These are phyloP conservation scores for Xylaria curta DNA, from an alignment of 495 filamentous ascomycete genomes.

Conservation along the genomic window DNA sequence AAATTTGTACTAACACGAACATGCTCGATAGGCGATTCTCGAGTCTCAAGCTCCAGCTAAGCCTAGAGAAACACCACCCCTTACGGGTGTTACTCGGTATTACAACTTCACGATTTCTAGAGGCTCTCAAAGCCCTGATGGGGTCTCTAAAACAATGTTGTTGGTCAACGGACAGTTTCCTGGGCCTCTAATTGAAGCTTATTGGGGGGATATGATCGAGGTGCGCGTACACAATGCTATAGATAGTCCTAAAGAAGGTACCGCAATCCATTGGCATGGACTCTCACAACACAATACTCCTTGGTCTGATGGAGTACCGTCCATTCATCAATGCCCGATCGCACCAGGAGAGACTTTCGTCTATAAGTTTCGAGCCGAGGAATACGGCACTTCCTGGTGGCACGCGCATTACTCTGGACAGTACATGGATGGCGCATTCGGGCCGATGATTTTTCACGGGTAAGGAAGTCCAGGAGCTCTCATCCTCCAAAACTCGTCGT, in stretches of 20 bases:
- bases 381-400: conserved; percentile 65
- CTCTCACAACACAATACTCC: conserved; percentile 43
- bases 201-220: conserved; percentile 65
- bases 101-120: conserved; percentile 59
- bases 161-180: conserved; percentile 65
- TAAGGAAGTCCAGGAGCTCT: background rate
- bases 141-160: conserved; percentile 49
- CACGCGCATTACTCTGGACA: conserved; percentile 63
- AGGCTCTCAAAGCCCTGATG: conserved; percentile 50
- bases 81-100: conserved; percentile 46
- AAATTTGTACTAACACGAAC: too few species aligned
- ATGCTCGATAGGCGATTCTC: too few species aligned
- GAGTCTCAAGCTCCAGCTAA: too few species aligned
- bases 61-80: too few species aligned
- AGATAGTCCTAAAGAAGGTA: conserved; percentile 37
- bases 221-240: conserved; percentile 54
- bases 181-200: conserved; percentile 59
- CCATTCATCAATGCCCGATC: conserved; percentile 57
- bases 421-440: conserved; percentile 54
- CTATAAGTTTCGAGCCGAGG: conserved; percentile 57
- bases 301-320: conserved; percentile 53
- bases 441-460: conserved; percentile 56
- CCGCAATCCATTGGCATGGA: conserved; percentile 48
- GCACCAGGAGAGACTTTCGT: conserved; percentile 52
- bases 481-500: too few species aligned